A percentile compares a stretch with the other conserved stretches of the same genome.
These are phyloP conservation scores for Rhizophagus clarus DNA, from an alignment of 192 early-diverging fungal genomes.

Conservation along the genomic window DNA sequence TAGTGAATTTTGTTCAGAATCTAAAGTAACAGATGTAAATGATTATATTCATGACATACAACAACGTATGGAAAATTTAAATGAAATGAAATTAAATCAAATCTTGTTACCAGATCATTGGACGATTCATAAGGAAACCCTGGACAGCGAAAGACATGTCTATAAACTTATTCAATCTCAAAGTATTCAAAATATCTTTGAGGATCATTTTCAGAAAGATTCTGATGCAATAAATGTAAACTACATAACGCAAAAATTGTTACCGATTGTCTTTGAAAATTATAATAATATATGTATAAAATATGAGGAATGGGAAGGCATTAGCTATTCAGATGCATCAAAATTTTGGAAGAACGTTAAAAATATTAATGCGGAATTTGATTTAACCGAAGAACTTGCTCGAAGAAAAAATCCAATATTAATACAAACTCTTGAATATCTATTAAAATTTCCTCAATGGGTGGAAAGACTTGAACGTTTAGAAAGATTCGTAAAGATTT, in stretches of 20 bases:
- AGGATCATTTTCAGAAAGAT: background rate
- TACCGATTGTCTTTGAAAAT: background rate
- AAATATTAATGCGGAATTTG: slow-evolving; percentile 3
- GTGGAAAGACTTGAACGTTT: background rate
- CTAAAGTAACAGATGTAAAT: background rate
- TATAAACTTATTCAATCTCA: background rate
- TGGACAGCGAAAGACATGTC: background rate
- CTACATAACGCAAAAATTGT: background rate
- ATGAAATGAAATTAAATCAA: background rate
- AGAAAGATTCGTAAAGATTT: background rate
- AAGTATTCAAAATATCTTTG: slow-evolving; percentile 17
- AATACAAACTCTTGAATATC: background rate
- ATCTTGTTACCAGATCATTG: background rate
- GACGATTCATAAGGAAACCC: background rate
- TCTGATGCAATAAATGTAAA: background rate
- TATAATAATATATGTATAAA: background rate
- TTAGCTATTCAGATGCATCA: background rate
- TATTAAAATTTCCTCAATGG: background rate
- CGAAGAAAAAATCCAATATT: background rate
- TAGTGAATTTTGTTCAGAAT: no score
- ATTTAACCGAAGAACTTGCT: background rate
- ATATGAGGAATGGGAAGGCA: background rate
- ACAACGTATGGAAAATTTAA: background rate
- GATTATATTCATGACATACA: background rate
- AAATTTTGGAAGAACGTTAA: slow-evolving; percentile 21